These are phyloP conservation scores for Linnemannia hyalina DNA, from an alignment of 192 early-diverging fungal species.

Conservation along the genomic window DNA sequence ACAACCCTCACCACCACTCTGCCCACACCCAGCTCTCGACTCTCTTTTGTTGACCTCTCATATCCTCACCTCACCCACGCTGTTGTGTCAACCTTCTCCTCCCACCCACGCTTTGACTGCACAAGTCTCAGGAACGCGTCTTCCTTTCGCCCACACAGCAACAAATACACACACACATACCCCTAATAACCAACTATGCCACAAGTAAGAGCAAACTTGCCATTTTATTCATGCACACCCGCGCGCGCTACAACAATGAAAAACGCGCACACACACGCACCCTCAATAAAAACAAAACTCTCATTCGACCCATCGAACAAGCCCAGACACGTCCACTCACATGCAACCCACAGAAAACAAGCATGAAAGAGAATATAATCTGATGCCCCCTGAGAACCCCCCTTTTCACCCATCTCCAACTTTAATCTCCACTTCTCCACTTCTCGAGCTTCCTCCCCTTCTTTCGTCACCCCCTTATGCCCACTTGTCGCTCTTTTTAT, in stretches of 20 bases:
- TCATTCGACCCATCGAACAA: neutral
- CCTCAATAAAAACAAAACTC: neutral
- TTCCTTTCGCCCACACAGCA: too few relatives aligned
- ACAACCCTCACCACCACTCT: neutral
- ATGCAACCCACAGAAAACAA: neutral
- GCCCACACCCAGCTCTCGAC: neutral
- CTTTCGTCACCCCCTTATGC: neutral
- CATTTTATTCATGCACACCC: neutral
- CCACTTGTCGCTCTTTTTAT: neutral
- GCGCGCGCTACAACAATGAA: neutral
- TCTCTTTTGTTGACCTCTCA: neutral
- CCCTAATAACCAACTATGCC: constrained; percentile 15
- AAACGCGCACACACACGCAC: neutral
- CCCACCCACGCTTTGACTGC: too few relatives aligned
- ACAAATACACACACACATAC: neutral
- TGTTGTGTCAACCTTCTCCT: too few relatives aligned
- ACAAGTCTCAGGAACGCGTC: too few relatives aligned
- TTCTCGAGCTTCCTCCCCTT: neutral
- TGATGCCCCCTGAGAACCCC: neutral
- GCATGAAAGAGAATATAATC: too few relatives aligned
- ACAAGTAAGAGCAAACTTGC: constrained; percentile 17
- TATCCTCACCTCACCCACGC: neutral
- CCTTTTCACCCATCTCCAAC: neutral
- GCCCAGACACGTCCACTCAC: neutral
- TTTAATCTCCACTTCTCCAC: neutral